These are phyloP conservation scores for Glycine soja DNA, from an alignment of 306 rosid genomes.

Conservation along the genomic window DNA sequence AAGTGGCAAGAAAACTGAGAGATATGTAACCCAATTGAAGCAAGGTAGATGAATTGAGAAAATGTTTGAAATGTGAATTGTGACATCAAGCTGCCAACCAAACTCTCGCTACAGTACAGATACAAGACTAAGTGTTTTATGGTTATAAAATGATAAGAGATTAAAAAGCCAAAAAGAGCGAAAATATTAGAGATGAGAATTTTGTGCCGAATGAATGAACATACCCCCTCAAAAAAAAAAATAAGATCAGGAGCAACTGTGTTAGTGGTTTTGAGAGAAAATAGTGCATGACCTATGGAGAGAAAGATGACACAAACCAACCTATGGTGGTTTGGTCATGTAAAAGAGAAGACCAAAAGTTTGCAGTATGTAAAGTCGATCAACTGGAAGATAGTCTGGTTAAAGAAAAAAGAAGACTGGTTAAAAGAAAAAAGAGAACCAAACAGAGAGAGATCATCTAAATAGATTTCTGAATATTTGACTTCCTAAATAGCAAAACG, in stretches of 20 bases:
- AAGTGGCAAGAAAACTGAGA: background rate
- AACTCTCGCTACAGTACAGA: background rate
- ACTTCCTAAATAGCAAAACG: constrained; percentile 3
- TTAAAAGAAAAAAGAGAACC: background rate
- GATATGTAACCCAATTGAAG: background rate
- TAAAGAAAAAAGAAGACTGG: constrained; percentile 16
- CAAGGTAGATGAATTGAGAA: background rate
- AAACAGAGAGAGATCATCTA: background rate
- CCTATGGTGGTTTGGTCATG: background rate
- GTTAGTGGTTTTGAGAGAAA: background rate
- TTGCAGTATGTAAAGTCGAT: background rate
- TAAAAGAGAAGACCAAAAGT: constrained; percentile 1
- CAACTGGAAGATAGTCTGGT: constrained; percentile 5
- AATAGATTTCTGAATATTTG: constrained; percentile 13
- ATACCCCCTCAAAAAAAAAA: too few relatives aligned
- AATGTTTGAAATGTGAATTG: background rate
- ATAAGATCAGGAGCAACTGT: background rate
- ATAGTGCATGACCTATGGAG: background rate
- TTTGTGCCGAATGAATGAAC: background rate
- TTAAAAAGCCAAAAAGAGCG: background rate
- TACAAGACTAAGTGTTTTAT: background rate
- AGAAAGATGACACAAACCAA: background rate
- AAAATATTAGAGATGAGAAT: background rate
- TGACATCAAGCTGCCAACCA: background rate
- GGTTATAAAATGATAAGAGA: too few relatives aligned